A percentile compares a stretch with the other conserved stretches of the same genome.
Evolutionary conservation across 352 stramenopile genomes (phyloP).

Genomic region (Pythium chondricola): DNA sequence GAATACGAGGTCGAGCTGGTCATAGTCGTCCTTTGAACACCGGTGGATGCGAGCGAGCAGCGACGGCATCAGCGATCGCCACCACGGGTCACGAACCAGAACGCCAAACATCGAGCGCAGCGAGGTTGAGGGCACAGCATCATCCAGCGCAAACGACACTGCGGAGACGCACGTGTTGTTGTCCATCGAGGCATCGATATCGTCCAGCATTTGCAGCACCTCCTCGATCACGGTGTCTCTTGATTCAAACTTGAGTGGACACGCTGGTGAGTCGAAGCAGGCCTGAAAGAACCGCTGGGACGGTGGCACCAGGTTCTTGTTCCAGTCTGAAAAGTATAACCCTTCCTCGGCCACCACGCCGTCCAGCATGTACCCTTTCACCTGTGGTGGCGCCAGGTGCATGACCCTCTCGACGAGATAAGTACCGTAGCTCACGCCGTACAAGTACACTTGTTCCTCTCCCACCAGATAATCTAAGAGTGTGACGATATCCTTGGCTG

Average conservation of each 20-base stretch:
- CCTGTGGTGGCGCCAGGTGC: conserved; percentile 27
- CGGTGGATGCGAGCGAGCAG: conserved; percentile 27
- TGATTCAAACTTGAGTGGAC: conserved; percentile 20
- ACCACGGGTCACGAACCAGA: conserved; percentile 22
- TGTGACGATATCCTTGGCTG: conserved; percentile 29
- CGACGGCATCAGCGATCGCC: conserved; percentile 24
- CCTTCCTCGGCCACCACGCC: conserved; percentile 24
- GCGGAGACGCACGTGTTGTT: conserved; percentile 11
- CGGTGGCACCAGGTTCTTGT: conserved; percentile 23
- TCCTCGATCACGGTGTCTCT: conserved; percentile 18
- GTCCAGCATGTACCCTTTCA: conserved; percentile 51
- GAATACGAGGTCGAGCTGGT: conserved; percentile 26
- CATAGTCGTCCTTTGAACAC: conserved; percentile 25
- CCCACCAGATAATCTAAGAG: conserved; percentile 8
- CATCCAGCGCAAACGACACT: conserved; percentile 3
- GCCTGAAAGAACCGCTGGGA: conserved; percentile 19
- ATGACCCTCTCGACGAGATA: conserved; percentile 47
- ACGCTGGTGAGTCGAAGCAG: conserved; percentile 15
- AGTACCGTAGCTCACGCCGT: conserved; percentile 53
- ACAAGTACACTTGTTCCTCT: conserved; percentile 28
- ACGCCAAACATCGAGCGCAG: conserved; percentile 30
- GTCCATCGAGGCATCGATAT: conserved; percentile 23
- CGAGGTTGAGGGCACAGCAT: conserved; percentile 8
- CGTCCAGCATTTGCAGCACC: conserved; percentile 25
- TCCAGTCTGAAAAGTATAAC: conserved; percentile 29